Evolutionary conservation across 2,329 filamentous ascomycete genomes (phyloP), one percentile per base, ranked within the genome.

Genomic region (Penicillium sp.): DNA sequence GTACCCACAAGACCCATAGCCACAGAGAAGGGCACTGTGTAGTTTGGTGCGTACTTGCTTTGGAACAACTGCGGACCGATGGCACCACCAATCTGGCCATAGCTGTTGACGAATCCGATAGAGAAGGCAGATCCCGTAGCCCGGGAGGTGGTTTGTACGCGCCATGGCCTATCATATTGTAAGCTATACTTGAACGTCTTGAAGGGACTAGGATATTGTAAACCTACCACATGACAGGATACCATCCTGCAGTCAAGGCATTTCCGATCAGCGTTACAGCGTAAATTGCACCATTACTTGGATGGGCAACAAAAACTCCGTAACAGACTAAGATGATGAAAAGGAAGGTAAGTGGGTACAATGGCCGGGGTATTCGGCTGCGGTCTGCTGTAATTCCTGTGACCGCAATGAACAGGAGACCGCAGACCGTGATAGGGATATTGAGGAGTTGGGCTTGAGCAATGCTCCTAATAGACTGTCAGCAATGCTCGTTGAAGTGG

Each of bases 51-150:
- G 52, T 78, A 82, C 38, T 71, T 70, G 33, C 71, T 73, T 39
- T 71, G 68, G 61, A 82, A 82, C 23, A 81, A 74, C 63, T 82
- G 79, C 10, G 79, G 76, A 0, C 78, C 79, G 12, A 81, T 73
- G 1, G 78, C 78, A 17, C 78, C 79, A 4, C 79, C 80, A 19
- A 82, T 79, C 59, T 82, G 79, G 0, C 79, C 79, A 61, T 81
- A 80, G 55, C 75, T 79, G 60, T 81, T 81, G 50, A 80, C 78
- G 53, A 82, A 82, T 0, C 76, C 79, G 53, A 82, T 80, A 2
- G 77, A 75, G 63, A 82, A 82, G 1, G 80, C 80, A 0, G 80
- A 81, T 0, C 79, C 80, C 0, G 80, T 82, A 1, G 80, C 76
- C 3, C 77, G 62, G 44, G 70, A 73, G 0, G 76, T 81, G 2